Percentiles rank a stretch among this genome's conserved stretches.
Conservation (phyloP, 768 basidiomycete genomes). For the Rhizopogon vesiculosus region DNA sequence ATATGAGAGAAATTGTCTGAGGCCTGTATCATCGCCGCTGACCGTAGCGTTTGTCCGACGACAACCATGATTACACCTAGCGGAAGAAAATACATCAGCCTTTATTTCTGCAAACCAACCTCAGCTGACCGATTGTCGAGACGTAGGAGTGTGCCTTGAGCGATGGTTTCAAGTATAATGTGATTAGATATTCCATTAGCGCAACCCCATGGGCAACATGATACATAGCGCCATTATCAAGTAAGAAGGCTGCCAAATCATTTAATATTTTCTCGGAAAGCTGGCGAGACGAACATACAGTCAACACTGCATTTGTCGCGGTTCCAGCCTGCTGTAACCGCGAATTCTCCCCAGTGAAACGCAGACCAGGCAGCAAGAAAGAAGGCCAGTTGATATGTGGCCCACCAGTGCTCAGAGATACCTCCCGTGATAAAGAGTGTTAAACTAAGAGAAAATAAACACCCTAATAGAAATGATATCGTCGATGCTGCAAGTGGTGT, state of each 20-base stretch:
- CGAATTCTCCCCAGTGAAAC: slow-evolving; percentile 95
- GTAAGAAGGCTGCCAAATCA: slow-evolving; percentile 67
- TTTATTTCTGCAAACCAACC: neutral
- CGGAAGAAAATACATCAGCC: neutral
- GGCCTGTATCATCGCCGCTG: slow-evolving; percentile 95
- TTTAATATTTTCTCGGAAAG: neutral
- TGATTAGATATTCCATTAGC: slow-evolving; percentile 73
- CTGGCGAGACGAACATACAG: slow-evolving; percentile 52
- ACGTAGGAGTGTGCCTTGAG: slow-evolving; percentile 58
- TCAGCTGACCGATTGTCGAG: slow-evolving; percentile 49
- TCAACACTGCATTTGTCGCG: slow-evolving; percentile 87
- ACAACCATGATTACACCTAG: slow-evolving; percentile 64
- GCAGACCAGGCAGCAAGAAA: slow-evolving; percentile 79
- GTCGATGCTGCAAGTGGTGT: slow-evolving; percentile 76
- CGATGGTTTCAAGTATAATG: slow-evolving; percentile 60
- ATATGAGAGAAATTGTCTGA: slow-evolving; percentile 90
- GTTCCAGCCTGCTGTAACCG: slow-evolving; percentile 95
- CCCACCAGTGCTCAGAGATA: slow-evolving; percentile 47
- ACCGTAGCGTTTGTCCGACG: slow-evolving; percentile 74
- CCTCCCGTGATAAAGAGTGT: slow-evolving; percentile 46
- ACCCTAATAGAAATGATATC: slow-evolving; percentile 86
- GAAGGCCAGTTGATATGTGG: slow-evolving; percentile 74
- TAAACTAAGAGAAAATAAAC: slow-evolving; percentile 54
- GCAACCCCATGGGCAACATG: slow-evolving; percentile 80
- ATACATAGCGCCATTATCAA: slow-evolving; percentile 86